A percentile compares a stretch with the other conserved stretches of the same genome.
Conservation (phyloP, 2,329 filamentous ascomycete genomes). For the Verticillium alfalfae region DNA sequence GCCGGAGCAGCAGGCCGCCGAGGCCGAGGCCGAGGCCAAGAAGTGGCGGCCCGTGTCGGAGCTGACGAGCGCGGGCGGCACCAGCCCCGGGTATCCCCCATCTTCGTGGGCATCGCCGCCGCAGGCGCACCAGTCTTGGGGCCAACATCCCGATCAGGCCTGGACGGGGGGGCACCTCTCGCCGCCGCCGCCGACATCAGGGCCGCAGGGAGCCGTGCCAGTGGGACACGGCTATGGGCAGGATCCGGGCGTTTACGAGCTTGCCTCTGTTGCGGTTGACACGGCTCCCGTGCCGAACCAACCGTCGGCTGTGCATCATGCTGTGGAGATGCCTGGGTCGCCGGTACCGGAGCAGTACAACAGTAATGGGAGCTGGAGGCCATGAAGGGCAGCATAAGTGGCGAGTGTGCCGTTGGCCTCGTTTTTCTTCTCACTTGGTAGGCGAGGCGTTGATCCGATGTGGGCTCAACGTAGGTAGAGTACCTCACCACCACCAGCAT, state of each 20-base stretch:
- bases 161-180: neutral
- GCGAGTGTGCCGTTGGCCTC: neutral
- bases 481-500: neutral
- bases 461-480: neutral
- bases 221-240: neutral
- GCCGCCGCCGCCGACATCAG: constrained; percentile 3
- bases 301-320: constrained; percentile 1
- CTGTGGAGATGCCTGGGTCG: constrained; percentile 10
- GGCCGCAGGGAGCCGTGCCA: neutral
- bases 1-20: neutral
- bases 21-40: neutral
- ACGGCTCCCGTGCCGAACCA: neutral
- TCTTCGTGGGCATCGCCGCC: constrained; percentile 7
- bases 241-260: constrained; percentile 9
- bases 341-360: neutral
- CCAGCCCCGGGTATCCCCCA: constrained; percentile 1
- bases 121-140: neutral
- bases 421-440: neutral
- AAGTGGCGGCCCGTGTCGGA: neutral
- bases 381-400: neutral
- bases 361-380: neutral
- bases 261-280: constrained; percentile 7
- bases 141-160: neutral
- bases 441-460: neutral
- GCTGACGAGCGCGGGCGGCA: neutral